Percentiles rank a stretch among this genome's conserved stretches.
Evolutionary conservation across 192 early-diverging fungal species (phyloP).

Genomic region (Diversispora epigaea): DNA sequence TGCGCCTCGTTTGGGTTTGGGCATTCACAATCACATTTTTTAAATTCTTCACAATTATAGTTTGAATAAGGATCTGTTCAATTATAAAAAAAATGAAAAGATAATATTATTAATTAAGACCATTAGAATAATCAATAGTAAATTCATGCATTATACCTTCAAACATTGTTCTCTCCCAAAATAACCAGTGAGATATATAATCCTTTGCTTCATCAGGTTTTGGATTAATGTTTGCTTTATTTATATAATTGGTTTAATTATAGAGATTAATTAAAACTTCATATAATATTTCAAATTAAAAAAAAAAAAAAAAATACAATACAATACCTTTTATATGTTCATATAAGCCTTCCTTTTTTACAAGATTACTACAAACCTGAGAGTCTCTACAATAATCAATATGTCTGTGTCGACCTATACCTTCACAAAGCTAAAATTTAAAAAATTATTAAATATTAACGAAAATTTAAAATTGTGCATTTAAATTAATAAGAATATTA

Average conservation of each 20-base stretch:
- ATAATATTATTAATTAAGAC: not conserved
- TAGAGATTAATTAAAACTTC: not conserved
- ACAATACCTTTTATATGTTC: slow-evolving; percentile 20
- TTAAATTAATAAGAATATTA: not conserved
- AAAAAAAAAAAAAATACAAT: not conserved
- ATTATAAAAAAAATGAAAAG: not conserved
- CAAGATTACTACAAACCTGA: not conserved
- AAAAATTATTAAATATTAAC: not conserved
- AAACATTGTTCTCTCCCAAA: slow-evolving; percentile 32
- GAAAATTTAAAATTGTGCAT: not conserved
- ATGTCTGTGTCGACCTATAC: slow-evolving; percentile 27
- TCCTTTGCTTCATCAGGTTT: slow-evolving; percentile 21
- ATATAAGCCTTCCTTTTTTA: not conserved
- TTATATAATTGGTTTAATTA: not conserved
- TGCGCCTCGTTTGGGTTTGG: not conserved
- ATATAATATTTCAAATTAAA: not conserved
- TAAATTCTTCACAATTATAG: slow-evolving; percentile 4
- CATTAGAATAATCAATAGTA: too few species aligned
- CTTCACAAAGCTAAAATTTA: slow-evolving; percentile 10
- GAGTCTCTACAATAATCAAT: slow-evolving; percentile 31
- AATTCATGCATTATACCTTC: slow-evolving; percentile 1
- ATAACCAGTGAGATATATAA: slow-evolving; percentile 31
- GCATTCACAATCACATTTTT: slow-evolving; percentile 29
- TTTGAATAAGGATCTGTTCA: slow-evolving; percentile 18
- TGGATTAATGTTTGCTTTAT: slow-evolving; percentile 4